Evolutionary conservation across 2,329 filamentous ascomycete species (phyloP).

Genomic region (Arachnopeziza araneosa): DNA sequence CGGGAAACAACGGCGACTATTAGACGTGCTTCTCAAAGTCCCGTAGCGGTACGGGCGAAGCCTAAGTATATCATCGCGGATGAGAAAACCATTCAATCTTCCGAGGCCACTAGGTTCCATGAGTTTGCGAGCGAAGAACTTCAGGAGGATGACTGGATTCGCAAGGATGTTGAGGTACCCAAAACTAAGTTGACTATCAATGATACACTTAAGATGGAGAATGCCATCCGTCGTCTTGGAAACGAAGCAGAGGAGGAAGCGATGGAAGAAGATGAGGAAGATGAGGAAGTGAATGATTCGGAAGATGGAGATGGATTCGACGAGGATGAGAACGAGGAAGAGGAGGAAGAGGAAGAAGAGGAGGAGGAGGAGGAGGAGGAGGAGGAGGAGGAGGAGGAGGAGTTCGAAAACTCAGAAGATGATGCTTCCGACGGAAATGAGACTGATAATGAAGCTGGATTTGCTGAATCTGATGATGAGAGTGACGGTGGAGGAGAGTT

Average conservation of each 20-base stretch:
- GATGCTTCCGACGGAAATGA: constrained; percentile 40
- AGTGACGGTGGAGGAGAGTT: constrained; percentile 60
- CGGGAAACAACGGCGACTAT: constrained; percentile 4
- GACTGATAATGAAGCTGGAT: constrained; percentile 7
- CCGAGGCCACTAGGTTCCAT: constrained; percentile 65
- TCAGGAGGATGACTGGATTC: constrained; percentile 87
- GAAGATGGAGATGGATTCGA: constrained; percentile 43
- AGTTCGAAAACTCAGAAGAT: constrained; percentile 49
- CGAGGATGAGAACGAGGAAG: constrained; percentile 59
- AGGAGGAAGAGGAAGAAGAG: constrained; percentile 68
- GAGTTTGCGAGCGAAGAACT: constrained; percentile 83
- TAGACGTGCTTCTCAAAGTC: constrained; percentile 36
- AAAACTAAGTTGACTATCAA: constrained; percentile 73
- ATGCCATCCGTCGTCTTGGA: constrained; percentile 75
- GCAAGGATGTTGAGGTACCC: constrained; percentile 50
- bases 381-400: constrained; percentile 54
- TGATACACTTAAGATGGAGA: constrained; percentile 87
- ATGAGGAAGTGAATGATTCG: constrained; percentile 36
- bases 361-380: constrained; percentile 57
- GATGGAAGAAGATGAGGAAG: constrained; percentile 62
- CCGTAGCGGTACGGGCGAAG: constrained; percentile 32
- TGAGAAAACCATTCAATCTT: constrained; percentile 25
- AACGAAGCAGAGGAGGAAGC: constrained; percentile 91
- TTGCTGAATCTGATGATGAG: constrained; percentile 56
- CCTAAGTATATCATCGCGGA: constrained; percentile 30